phyloP scores from a whole-genome alignment of 768 basidiomycete genomes.

The Ephemerocybe angulata region DNA sequence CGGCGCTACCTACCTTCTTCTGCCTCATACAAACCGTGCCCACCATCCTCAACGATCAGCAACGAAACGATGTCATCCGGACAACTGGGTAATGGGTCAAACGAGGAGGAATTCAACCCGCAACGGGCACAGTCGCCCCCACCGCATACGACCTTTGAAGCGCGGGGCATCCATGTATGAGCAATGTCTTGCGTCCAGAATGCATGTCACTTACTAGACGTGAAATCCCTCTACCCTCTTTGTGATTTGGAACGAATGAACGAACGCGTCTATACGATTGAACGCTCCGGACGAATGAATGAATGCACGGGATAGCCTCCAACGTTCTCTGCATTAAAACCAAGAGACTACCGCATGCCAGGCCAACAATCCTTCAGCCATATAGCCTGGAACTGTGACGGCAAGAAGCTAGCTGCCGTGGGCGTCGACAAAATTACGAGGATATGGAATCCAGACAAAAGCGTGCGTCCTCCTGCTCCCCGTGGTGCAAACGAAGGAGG shows the following conservation, averaged over 20 bases:
- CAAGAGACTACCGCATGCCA: constrained; percentile 66
- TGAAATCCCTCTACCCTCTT: too few species aligned
- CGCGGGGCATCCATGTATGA: constrained; percentile 76
- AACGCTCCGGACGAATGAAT: not conserved
- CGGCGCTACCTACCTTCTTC: not conserved
- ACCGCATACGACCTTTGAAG: constrained; percentile 64
- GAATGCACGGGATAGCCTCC: constrained; percentile 47
- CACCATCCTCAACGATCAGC: not conserved
- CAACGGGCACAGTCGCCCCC: constrained; percentile 70
- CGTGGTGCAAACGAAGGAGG: not conserved
- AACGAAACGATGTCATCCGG: not conserved
- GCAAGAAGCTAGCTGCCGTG: constrained; percentile 75
- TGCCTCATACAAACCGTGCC: not conserved
- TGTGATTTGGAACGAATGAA: too few species aligned
- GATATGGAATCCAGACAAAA: constrained; percentile 78
- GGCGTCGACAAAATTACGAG: constrained; percentile 76
- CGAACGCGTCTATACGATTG: not conserved
- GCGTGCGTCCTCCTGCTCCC: constrained; percentile 39
- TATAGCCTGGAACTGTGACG: constrained; percentile 83
- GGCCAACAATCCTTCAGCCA: constrained; percentile 67
- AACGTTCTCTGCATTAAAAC: constrained; percentile 76
- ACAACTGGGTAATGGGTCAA: not conserved
- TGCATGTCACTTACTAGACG: too few species aligned
- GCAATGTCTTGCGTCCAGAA: too few species aligned
- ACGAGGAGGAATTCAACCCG: constrained; percentile 50